Evolutionary conservation across 202 grass and related monocot species (phyloP).

Genomic region (Panicum hallii): DNA sequence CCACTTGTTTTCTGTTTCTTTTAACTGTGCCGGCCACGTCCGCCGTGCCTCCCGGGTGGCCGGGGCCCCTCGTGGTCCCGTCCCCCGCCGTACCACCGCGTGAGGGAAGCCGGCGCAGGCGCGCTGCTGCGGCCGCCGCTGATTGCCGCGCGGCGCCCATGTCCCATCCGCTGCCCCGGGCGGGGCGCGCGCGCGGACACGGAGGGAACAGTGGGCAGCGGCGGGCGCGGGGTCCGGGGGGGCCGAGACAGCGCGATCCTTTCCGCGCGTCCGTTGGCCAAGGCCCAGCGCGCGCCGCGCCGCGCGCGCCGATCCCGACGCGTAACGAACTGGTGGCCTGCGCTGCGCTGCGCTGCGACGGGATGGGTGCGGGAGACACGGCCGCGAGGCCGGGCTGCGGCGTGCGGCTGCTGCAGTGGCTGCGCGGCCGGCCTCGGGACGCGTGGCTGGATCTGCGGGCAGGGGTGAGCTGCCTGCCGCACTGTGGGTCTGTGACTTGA

Average conservation of each 20-base stretch:
- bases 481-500: constrained; percentile 9
- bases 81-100: no score
- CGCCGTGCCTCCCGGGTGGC: constrained; percentile 23
- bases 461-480: not conserved
- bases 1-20: not conserved
- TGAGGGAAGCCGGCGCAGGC: not conserved
- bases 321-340: constrained; percentile 39
- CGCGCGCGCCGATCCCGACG: constrained; percentile 45
- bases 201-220: constrained; percentile 28
- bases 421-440: not conserved
- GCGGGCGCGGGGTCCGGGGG: not conserved
- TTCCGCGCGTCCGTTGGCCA: not conserved
- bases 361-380: constrained; percentile 39
- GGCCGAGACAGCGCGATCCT: no score
- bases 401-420: constrained; percentile 14
- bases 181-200: constrained; percentile 18
- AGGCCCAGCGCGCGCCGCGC: not conserved
- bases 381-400: constrained; percentile 30
- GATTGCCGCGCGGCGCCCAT: not conserved
- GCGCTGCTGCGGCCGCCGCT: not conserved
- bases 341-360: not conserved
- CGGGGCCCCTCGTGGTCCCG: constrained; percentile 22
- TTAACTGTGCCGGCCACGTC: constrained; percentile 25
- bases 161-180: constrained; percentile 11
- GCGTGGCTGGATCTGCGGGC: constrained; percentile 33